These are phyloP conservation scores for Leptodontidium sp. DNA, from an alignment of 2,329 filamentous ascomycete genomes.

Conservation along the genomic window DNA sequence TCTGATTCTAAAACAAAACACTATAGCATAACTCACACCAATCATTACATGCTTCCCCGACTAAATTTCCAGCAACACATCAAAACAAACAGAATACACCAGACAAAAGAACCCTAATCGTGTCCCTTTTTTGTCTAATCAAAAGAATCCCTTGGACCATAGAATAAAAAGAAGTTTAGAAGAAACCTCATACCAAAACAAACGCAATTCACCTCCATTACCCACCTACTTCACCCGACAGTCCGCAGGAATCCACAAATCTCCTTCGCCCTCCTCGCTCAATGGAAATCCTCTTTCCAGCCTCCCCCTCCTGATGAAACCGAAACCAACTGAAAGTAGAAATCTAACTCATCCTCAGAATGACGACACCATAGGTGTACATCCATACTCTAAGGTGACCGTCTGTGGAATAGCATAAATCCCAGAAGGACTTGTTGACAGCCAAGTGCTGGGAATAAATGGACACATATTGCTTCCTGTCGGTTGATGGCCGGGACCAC, in stretches of 20 bases:
- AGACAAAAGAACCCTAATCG: neutral
- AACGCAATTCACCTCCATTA: neutral
- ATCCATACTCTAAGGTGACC: neutral
- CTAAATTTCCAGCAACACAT: neutral
- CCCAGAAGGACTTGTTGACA: slow-evolving; percentile 4
- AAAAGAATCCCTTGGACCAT: neutral
- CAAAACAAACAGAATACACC: neutral
- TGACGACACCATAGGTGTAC: neutral
- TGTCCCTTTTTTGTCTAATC: neutral
- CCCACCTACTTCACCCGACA: too few relatives aligned
- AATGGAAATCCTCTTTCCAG: neutral
- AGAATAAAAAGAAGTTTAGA: neutral
- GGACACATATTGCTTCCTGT: slow-evolving; percentile 4
- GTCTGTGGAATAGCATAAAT: neutral
- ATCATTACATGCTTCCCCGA: neutral
- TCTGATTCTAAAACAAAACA: neutral
- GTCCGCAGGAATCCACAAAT: neutral
- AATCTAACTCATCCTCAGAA: neutral
- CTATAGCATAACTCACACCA: neutral
- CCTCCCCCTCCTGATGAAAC: neutral
- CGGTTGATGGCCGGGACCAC: neutral
- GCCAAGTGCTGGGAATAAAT: slow-evolving; percentile 6
- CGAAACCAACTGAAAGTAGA: neutral
- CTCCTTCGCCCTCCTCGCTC: neutral
- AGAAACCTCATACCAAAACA: neutral